phyloP scores from a whole-genome alignment of 768 basidiomycete species.

The Inosperma sp. region DNA sequence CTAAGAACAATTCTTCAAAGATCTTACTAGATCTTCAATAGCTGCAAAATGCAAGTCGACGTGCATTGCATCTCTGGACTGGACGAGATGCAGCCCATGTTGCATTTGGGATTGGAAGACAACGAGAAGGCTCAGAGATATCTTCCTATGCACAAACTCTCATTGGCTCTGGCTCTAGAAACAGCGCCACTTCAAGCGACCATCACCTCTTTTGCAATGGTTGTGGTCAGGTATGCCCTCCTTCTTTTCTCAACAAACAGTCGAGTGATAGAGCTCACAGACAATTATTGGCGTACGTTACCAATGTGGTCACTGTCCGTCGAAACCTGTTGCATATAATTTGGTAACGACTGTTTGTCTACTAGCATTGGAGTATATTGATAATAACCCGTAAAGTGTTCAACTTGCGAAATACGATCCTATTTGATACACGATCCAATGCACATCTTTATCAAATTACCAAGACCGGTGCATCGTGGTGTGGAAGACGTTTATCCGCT shows the following conservation, averaged over 20 bases:
- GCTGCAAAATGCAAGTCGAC: conserved; percentile 65
- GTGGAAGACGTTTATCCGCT: conserved; percentile 51
- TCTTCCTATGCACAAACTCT: conserved; percentile 67
- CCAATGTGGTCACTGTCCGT: conserved; percentile 89
- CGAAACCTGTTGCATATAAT: conserved; percentile 63
- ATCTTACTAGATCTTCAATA: conserved; percentile 14
- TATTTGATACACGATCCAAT: conserved; percentile 76
- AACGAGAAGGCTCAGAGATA: conserved; percentile 54
- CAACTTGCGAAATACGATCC: conserved; percentile 71
- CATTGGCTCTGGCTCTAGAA: conserved; percentile 46
- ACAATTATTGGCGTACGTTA: conserved; percentile 74
- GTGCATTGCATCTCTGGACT: conserved; percentile 72
- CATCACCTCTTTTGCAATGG: conserved; percentile 60
- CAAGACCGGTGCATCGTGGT: conserved; percentile 64
- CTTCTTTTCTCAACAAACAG: neutral
- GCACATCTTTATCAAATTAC: conserved; percentile 87
- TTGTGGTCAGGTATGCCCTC: conserved; percentile 49
- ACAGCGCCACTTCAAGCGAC: conserved; percentile 35
- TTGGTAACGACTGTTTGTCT: conserved; percentile 48
- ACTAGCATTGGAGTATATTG: conserved; percentile 1
- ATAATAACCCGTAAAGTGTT: conserved; percentile 49
- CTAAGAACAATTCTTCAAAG: neutral
- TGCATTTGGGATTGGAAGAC: conserved; percentile 39
- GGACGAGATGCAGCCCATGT: conserved; percentile 68
- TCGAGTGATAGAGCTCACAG: conserved; percentile 32